Base-by-base conservation (phyloP, 345 rosid species). In the Citrus sp. region DNA sequence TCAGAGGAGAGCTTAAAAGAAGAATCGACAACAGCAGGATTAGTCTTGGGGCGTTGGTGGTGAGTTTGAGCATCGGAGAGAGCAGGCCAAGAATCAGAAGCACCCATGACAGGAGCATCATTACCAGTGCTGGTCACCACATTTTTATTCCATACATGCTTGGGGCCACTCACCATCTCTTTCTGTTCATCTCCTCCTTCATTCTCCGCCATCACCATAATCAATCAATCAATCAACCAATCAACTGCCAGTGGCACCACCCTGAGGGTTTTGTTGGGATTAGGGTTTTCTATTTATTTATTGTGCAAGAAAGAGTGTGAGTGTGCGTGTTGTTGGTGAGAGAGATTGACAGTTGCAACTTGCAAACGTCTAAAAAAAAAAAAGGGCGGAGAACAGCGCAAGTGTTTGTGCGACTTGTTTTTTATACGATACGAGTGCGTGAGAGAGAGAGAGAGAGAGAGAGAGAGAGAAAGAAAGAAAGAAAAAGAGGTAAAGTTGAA, bases 71-170 rank as follows among this genome's bases (percentile, higher is more conserved):
- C 90, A 63, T 90, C 93, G 51, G 88, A 84, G 30, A 95, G 96
- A 4, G 98, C 93, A 24, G 98, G 99, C 99, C 99, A 93, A 14
- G 94, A 86, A 70, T 92, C 91, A 54, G 91, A 84, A 61, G 91
- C 87, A 8, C 93, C 90, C 92, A 91, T 90, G 55, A 90, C 94
- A 3, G 92, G 85, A 80, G 91, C 89, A 60, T 87, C 98, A 22
- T 76, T 10, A 46, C 18, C 80, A 1, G 75, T 68, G 24, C 21
- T 6, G 22, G 76, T 76, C 66, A 87, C 75, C 51, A 80, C 81
- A n/a, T 54, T 55, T 46, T 34, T 89, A 82, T 92, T 93, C 99
- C 97, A 95, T 0, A 97, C 96, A 21, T 96, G 93, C 92, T 86
- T 90, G 14, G 87, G 83, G 67, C 78, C 87, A 65, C 61, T 58